These are phyloP conservation scores for Lachnellula cervina DNA, from an alignment of 2,329 filamentous ascomycete genomes.

Conservation along the genomic window DNA sequence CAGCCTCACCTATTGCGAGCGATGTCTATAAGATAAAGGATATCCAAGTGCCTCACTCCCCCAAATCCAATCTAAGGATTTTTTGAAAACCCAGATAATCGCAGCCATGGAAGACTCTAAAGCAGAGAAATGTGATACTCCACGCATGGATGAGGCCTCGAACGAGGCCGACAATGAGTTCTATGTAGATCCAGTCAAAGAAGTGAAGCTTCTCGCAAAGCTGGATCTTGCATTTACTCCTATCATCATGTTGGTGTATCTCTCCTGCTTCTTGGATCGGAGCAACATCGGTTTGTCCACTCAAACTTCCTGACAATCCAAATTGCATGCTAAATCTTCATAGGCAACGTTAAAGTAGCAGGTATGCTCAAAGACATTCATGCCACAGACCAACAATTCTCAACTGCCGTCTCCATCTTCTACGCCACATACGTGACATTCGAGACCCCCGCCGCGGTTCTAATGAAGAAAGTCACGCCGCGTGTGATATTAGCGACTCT, in stretches of 20 bases:
- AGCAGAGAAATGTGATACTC: background rate
- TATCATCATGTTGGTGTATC: conserved; percentile 51
- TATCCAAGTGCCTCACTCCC: no score
- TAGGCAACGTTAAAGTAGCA: conserved; percentile 34
- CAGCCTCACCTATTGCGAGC: no score
- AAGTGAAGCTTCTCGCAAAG: conserved; percentile 42
- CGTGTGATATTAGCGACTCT: conserved; percentile 34
- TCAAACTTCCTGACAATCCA: background rate
- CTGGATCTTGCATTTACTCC: conserved; percentile 45
- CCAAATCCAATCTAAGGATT: no score
- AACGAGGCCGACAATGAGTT: background rate
- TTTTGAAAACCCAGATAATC: background rate
- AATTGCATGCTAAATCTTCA: conserved; percentile 32
- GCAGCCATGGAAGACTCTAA: background rate
- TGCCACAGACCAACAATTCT: conserved; percentile 13
- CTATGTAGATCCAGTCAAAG: conserved; percentile 39
- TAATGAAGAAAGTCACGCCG: conserved; percentile 44
- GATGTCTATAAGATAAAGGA: no score
- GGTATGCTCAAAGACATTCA: conserved; percentile 19
- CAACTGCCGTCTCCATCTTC: conserved; percentile 41
- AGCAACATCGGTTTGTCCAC: conserved; percentile 38
- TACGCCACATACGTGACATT: conserved; percentile 47
- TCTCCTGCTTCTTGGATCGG: conserved; percentile 51
- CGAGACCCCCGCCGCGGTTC: conserved; percentile 42
- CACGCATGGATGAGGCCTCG: background rate